Evolutionary conservation across 495 filamentous ascomycete species (phyloP).

Genomic region (Eremomyces bilateralis): DNA sequence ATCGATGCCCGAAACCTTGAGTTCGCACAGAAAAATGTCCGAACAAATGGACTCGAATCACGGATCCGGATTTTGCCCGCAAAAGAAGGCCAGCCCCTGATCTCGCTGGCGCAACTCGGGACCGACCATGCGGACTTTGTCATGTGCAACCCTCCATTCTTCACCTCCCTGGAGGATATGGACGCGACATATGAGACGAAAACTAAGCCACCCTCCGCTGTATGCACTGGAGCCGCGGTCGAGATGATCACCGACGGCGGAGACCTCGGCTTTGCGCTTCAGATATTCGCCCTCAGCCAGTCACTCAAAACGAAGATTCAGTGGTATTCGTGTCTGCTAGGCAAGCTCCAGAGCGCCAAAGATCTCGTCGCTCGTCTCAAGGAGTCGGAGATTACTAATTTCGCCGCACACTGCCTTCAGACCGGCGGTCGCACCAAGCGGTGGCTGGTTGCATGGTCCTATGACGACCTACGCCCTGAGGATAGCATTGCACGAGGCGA

Average conservation of each 20-base stretch:
- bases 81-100: conserved; percentile 26
- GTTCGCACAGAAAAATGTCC: conserved; percentile 42
- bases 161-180: conserved; percentile 50
- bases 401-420: conserved; percentile 58
- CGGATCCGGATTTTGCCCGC: conserved; percentile 44
- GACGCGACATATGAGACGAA: conserved; percentile 36
- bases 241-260: conserved; percentile 73
- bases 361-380: conserved; percentile 38
- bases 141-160: conserved; percentile 94
- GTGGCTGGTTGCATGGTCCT: conserved; percentile 85
- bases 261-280: conserved; percentile 56
- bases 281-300: conserved; percentile 56
- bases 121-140: conserved; percentile 54
- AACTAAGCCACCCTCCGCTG: conserved; percentile 41
- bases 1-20: conserved; percentile 50
- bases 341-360: conserved; percentile 53
- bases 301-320: conserved; percentile 34
- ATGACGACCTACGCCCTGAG: conserved; percentile 40
- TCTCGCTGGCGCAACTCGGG: conserved; percentile 34
- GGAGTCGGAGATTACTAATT: conserved; percentile 44
- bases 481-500: conserved; percentile 34
- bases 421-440: conserved; percentile 62
- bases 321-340: conserved; percentile 89
- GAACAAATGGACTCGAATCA: conserved; percentile 35
- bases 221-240: conserved; percentile 58